Evolutionary conservation across 1,284 basidiomycete genomes (phyloP).

Genomic region (Ustilago trichophora): DNA sequence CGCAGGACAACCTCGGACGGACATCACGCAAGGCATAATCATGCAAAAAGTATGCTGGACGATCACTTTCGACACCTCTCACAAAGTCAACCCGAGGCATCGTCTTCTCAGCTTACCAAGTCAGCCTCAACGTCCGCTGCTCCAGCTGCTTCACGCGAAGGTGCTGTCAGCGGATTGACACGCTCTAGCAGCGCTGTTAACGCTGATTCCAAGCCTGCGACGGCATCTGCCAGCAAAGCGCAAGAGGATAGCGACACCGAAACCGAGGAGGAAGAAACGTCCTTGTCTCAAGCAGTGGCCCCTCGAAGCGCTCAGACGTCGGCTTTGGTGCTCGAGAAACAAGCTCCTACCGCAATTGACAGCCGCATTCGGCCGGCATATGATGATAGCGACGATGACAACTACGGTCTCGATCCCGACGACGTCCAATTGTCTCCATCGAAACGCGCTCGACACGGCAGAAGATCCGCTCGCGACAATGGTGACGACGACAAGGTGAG

Average conservation of each 20-base stretch:
- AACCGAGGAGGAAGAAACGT: constrained; percentile 27
- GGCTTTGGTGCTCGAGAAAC: not conserved
- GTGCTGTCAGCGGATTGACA: too few relatives aligned
- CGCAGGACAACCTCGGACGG: constrained; percentile 25
- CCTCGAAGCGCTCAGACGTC: not conserved
- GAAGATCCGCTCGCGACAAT: constrained; percentile 1
- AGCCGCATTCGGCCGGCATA: constrained; percentile 5
- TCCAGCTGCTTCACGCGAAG: not conserved
- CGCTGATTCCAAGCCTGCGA: not conserved
- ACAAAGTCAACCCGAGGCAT: constrained; percentile 18
- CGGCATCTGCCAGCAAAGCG: not conserved
- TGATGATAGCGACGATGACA: constrained; percentile 9
- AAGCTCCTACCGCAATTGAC: not conserved
- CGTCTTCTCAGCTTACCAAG: not conserved
- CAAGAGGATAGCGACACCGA: constrained; percentile 26
- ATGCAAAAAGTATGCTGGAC: constrained; percentile 37
- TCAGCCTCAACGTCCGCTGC: not conserved
- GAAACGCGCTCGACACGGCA: constrained; percentile 18
- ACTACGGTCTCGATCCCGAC: constrained; percentile 8
- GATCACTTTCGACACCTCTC: constrained; percentile 33
- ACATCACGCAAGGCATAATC: constrained; percentile 23
- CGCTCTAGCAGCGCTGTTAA: not conserved
- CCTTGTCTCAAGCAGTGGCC: not conserved
- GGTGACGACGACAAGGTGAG: constrained; percentile 34
- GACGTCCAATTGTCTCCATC: constrained; percentile 26